A percentile compares a stretch with the other conserved stretches of the same genome.
Evolutionary conservation across 2,329 filamentous ascomycete species (phyloP).

Genomic region (Xylaria sp.): DNA sequence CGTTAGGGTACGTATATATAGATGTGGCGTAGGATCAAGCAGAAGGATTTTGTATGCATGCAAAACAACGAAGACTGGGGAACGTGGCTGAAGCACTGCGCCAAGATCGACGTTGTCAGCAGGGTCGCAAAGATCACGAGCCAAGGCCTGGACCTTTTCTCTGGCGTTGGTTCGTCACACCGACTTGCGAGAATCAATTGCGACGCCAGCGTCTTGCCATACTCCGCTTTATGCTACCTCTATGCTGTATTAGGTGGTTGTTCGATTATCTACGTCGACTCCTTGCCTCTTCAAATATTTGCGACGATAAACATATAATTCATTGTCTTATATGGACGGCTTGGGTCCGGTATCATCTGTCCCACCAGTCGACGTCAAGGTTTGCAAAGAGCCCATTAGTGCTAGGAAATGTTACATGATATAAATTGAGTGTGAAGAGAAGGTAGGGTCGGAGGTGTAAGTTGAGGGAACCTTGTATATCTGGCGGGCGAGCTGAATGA

Average conservation of each 20-base stretch:
- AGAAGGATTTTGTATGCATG: constrained; percentile 14
- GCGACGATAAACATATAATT: not conserved
- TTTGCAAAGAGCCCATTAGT: not conserved
- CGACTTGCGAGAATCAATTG: not conserved
- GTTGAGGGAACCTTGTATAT: not conserved
- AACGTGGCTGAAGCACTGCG: constrained; percentile 20
- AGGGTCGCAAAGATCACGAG: not conserved
- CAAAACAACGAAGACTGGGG: constrained; percentile 4
- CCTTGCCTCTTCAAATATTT: not conserved
- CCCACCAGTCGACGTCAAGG: too few species aligned
- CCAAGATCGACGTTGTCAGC: constrained; percentile 6
- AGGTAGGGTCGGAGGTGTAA: not conserved
- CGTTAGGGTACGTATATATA: not conserved
- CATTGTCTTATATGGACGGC: not conserved
- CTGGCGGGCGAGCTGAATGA: not conserved
- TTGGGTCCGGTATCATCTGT: not conserved
- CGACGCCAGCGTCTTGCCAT: not conserved
- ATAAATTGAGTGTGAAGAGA: not conserved
- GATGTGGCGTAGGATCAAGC: constrained; percentile 21
- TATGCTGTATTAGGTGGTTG: not conserved
- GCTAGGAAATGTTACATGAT: not conserved
- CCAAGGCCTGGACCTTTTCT: not conserved
- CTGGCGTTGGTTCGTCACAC: not conserved
- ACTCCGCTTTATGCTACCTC: not conserved
- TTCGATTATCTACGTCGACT: too few species aligned